These are phyloP conservation scores for Pseudoturritis turrita DNA, from an alignment of 345 rosid species.

Conservation along the genomic window DNA sequence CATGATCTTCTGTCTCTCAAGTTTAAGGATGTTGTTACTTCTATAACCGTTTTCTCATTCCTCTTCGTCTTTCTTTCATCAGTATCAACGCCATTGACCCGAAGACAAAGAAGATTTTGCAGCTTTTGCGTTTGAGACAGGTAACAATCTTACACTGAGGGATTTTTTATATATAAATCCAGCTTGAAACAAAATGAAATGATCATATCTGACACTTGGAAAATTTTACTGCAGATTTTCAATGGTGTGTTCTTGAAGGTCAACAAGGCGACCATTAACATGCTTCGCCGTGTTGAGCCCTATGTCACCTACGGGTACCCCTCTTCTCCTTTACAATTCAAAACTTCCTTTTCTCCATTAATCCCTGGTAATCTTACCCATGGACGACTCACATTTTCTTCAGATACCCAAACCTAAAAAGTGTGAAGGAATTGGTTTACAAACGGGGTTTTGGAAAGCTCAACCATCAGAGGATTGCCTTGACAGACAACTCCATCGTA, in stretches of 20 bases:
- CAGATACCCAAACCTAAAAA: slow-evolving; percentile 69
- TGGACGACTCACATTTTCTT: neutral
- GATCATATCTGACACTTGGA: neutral
- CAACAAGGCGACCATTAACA: slow-evolving; percentile 36
- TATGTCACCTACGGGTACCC: slow-evolving; percentile 72
- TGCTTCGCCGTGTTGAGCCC: slow-evolving; percentile 83
- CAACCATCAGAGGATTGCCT: slow-evolving; percentile 44
- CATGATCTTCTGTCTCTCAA: neutral
- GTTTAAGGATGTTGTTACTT: neutral
- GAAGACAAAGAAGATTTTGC: slow-evolving; percentile 35
- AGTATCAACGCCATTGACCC: slow-evolving; percentile 85
- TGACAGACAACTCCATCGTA: slow-evolving; percentile 63
- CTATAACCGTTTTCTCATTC: neutral
- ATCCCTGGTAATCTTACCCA: neutral
- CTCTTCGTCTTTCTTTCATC: neutral
- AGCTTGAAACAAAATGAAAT: neutral
- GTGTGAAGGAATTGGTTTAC: slow-evolving; percentile 66
- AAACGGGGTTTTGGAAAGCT: slow-evolving; percentile 73
- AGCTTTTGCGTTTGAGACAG: slow-evolving; percentile 79
- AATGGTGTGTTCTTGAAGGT: slow-evolving; percentile 79
- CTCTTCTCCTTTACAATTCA: neutral
- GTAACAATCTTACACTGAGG: slow-evolving; percentile 22
- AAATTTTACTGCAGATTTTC: slow-evolving; percentile 42
- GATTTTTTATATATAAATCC: neutral
- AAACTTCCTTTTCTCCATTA: neutral